Base-by-base conservation (phyloP, 306 rosid species). In the Mimosa bimucronata region DNA sequence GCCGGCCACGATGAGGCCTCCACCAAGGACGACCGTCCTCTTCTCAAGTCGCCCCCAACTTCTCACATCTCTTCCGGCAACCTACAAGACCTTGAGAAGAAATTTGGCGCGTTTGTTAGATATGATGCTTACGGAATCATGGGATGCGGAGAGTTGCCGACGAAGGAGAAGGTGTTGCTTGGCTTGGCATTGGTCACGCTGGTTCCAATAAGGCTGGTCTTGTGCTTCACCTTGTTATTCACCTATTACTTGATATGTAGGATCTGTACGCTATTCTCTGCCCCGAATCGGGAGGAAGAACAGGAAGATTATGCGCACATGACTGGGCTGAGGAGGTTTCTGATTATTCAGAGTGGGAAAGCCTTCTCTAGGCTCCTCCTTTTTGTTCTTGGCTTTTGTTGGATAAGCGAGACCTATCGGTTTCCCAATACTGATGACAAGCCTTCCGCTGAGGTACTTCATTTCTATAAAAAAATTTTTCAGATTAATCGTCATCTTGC, bases 261-360 rank as follows among this genome's bases (percentile, higher is more conserved):
- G 89, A 46, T 91, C 72, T 96, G 92, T 55, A 96, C 99, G 40
- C 68, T 93, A 1, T 91, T 88, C 77, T 80, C 29, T 16, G 37
- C 80, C 3, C 98, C 99, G 0, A 91, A 91, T 77, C 83, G 93
- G 3, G 96, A 89, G 8, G 89, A 90, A 37, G 98, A 87, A 38
- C 98, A 93, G 69, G 99, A 96, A 64, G 93, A 91, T 72, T 93
- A 91, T 37, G 93, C 99, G 38, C 98, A 93, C 73, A 52, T 93
- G 90, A 86, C 75, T 12, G 99, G 98, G 0, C 90, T 97, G 97
- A 87, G 94, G 76, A 85, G 97, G 78, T 53, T 71, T 7, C 91
- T 90, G 60, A 91, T 93, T 40, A 85, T 91, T 73, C 42, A 28
- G 52, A 86, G 85, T 78, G 99, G 99, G 14, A 89, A 88, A 74